Conservation (phyloP, 2,329 filamentous ascomycete species). For the Microsporum audouinii region DNA sequence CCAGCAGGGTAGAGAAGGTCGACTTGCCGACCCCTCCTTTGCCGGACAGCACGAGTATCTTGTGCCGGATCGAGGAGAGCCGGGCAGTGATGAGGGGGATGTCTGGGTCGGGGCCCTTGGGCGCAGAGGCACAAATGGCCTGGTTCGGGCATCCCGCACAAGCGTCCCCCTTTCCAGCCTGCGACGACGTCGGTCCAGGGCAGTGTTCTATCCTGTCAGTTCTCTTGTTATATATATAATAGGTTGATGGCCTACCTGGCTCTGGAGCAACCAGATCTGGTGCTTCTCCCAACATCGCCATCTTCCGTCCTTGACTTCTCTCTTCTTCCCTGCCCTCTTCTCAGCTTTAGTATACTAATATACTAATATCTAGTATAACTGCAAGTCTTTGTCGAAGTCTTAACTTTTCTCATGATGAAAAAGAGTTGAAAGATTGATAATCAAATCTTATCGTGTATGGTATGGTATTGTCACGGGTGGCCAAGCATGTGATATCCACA, state of each 20-base stretch:
- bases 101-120: constrained; percentile 91
- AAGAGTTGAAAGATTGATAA: background rate
- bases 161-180: constrained; percentile 57
- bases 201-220: constrained; percentile 57
- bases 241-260: constrained; percentile 43
- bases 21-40: constrained; percentile 97
- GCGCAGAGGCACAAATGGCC: constrained; percentile 81
- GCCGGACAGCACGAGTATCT: constrained; percentile 82
- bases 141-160: constrained; percentile 96
- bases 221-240: background rate
- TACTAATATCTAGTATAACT: background rate
- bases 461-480: background rate
- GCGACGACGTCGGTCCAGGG: constrained; percentile 56
- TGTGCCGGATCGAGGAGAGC: constrained; percentile 71
- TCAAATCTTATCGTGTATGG: background rate
- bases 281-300: constrained; percentile 51
- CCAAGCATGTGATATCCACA: background rate
- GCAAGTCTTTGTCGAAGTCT: background rate
- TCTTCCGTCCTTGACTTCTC: constrained; percentile 26
- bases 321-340: too few species aligned
- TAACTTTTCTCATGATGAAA: background rate
- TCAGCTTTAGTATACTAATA: background rate
- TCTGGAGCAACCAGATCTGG: constrained; percentile 87
- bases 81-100: constrained; percentile 77
- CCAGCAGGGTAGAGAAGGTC: constrained; percentile 79